Percentiles rank a stretch among this genome's conserved stretches.
These are phyloP conservation scores for Cytospora schulzeri DNA, from an alignment of 2,329 filamentous ascomycete species.

Conservation along the genomic window DNA sequence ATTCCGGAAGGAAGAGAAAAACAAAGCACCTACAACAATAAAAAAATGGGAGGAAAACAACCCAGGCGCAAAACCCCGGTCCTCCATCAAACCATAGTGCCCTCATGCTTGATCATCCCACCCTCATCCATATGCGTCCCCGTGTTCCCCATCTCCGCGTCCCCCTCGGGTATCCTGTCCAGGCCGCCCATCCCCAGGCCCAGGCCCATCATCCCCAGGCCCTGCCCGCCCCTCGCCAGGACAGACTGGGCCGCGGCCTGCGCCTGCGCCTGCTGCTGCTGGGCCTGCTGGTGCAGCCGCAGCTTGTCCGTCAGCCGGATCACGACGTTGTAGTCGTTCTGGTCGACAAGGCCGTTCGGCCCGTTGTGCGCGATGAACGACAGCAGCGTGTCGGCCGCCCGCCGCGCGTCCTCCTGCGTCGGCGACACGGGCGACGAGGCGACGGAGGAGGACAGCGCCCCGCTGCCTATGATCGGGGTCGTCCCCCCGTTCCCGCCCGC, in stretches of 20 bases:
- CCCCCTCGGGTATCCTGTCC: constrained; percentile 60
- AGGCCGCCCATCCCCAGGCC: constrained; percentile 48
- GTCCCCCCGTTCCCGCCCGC: constrained; percentile 6
- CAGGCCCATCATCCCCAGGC: constrained; percentile 24
- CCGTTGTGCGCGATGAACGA: constrained; percentile 77
- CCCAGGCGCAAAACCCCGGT: not conserved
- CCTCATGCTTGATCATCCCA: constrained; percentile 40
- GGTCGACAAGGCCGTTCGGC: constrained; percentile 67
- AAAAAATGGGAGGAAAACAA: not conserved
- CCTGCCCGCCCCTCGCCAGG: constrained; percentile 29
- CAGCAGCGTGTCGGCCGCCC: constrained; percentile 79
- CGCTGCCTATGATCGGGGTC: constrained; percentile 36
- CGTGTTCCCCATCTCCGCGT: constrained; percentile 51
- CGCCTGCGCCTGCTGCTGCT: constrained; percentile 36
- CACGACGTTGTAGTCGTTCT: constrained; percentile 76
- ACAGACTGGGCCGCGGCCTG: constrained; percentile 28
- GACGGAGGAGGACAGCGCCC: constrained; percentile 41
- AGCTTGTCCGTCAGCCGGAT: constrained; percentile 86
- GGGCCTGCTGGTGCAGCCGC: constrained; percentile 60
- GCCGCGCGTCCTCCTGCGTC: constrained; percentile 82
- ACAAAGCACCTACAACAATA: constrained; percentile 13
- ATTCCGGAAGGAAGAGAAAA: not conserved
- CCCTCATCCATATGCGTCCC: constrained; percentile 31
- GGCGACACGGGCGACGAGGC: constrained; percentile 66
- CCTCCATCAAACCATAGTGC: constrained; percentile 35